A percentile compares a stretch with the other conserved stretches of the same genome.
phyloP scores from a whole-genome alignment of 2,329 filamentous ascomycete species.

The Samsoniella hepiali region DNA sequence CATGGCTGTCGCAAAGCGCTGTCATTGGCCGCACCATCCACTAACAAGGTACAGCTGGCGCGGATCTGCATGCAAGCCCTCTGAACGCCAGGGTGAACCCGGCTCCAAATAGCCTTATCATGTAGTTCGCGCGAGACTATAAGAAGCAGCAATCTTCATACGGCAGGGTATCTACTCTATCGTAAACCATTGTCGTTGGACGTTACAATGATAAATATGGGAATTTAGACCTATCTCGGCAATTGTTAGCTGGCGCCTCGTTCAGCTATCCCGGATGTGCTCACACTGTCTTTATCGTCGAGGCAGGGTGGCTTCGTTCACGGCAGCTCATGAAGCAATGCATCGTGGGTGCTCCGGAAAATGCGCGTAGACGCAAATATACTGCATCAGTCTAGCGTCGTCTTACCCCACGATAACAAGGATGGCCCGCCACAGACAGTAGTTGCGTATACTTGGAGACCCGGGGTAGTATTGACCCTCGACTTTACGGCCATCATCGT shows the following conservation, averaged over 20 bases:
- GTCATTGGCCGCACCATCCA: neutral
- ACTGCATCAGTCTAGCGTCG: neutral
- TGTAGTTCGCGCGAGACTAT: neutral
- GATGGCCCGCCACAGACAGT: neutral
- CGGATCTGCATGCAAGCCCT: neutral
- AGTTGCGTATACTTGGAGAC: neutral
- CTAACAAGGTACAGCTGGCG: neutral
- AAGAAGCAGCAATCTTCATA: neutral
- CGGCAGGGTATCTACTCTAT: neutral
- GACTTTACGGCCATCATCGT: neutral
- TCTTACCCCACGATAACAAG: neutral
- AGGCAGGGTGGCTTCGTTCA: too few relatives aligned
- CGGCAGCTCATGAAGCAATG: neutral
- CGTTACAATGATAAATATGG: neutral
- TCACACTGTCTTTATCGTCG: neutral
- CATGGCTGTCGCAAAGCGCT: constrained; percentile 1
- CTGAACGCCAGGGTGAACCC: neutral
- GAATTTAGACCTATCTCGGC: neutral
- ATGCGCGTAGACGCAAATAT: neutral
- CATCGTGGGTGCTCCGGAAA: neutral
- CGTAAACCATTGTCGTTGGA: neutral
- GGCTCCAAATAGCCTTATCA: neutral
- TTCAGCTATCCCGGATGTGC: neutral
- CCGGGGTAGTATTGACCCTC: neutral
- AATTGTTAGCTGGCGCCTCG: neutral